Evolutionary conservation across 2,329 filamentous ascomycete species (phyloP), one percentile per base, ranked within the genome.

Genomic region (Colletotrichum cereale): DNA sequence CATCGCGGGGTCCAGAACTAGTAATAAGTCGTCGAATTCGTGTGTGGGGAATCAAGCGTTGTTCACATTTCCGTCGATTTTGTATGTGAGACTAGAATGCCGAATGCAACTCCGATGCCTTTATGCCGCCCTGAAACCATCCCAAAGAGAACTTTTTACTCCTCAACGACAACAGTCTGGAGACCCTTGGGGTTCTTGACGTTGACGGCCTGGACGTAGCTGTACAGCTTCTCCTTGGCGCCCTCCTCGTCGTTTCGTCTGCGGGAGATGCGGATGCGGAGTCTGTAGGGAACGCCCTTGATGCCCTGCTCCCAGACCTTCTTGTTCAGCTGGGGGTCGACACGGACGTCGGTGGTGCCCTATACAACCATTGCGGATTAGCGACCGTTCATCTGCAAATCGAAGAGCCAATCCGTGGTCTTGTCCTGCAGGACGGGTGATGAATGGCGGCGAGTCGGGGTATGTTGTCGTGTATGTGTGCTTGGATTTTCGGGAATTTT

Each of bases 191-290:
- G 91, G 88, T 97, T 93, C 94, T 98, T 97, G 84, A 98, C 95
- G 87, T 98, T 98, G 85, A 99, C 96, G 80, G 96, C 96, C 92
- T 99, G 96, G 80, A 99, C 96, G 88, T 97, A 98, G 86, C 93
- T 96, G 93, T 98, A 99, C 78, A 99, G 92, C 91, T 97, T 97
- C 92, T 99, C 94, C 90, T 97, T 97, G 85, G 97, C 96, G 82
- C 94, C 94, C 89, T 99, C 96, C 90, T 98, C 96, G 86, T 99
- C 96, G 89, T 99, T 99, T 91, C 96, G 94, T 92, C 97, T 97
- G 87, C 96, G 94, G 84, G 95, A 97, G 88, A 99, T 98, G 88
- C 97, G 95, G 83, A 99, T 92, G 82, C 96, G 96, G 80, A 99
- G 90, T 86, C 97, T 93, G 93, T 92, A 98, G 79, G 96, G 94